phyloP scores from a whole-genome alignment of 768 basidiomycete genomes.

The Mycena belliarum region DNA sequence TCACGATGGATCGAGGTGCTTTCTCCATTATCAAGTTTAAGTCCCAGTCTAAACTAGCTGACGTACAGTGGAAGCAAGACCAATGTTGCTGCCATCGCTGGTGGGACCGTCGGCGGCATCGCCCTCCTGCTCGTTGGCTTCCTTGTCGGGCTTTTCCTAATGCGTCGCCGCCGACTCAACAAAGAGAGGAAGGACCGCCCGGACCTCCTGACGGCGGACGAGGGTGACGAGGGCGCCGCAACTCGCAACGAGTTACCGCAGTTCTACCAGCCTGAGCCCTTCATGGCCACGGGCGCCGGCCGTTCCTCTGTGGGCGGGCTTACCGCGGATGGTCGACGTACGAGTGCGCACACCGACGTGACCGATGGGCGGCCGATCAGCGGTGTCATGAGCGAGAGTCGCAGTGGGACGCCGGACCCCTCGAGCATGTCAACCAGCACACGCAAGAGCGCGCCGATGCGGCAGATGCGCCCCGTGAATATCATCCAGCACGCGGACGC shows the following conservation, averaged over 20 bases:
- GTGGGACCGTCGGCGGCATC: slow-evolving; percentile 60
- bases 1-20: too few species aligned
- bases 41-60: neutral
- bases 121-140: slow-evolving; percentile 43
- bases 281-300: slow-evolving; percentile 58
- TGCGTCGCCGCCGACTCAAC: slow-evolving; percentile 46
- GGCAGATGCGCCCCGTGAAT: slow-evolving; percentile 69
- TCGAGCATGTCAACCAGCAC: slow-evolving; percentile 27
- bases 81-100: slow-evolving; percentile 53
- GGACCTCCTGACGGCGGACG: slow-evolving; percentile 67
- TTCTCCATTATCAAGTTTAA: neutral
- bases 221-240: slow-evolving; percentile 30
- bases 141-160: slow-evolving; percentile 48
- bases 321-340: slow-evolving; percentile 25
- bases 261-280: slow-evolving; percentile 77
- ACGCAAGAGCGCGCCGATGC: slow-evolving; percentile 50
- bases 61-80: slow-evolving; percentile 22
- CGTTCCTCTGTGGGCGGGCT: slow-evolving; percentile 38
- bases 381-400: slow-evolving; percentile 34
- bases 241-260: slow-evolving; percentile 58
- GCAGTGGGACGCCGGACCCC: slow-evolving; percentile 50
- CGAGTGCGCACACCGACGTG: slow-evolving; percentile 27
- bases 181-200: slow-evolving; percentile 54
- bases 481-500: slow-evolving; percentile 87
- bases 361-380: slow-evolving; percentile 39